Percentiles rank a stretch among this genome's conserved stretches.
These are phyloP conservation scores for Elsinoe necatrix DNA, from an alignment of 2,329 filamentous ascomycete species.

Conservation along the genomic window DNA sequence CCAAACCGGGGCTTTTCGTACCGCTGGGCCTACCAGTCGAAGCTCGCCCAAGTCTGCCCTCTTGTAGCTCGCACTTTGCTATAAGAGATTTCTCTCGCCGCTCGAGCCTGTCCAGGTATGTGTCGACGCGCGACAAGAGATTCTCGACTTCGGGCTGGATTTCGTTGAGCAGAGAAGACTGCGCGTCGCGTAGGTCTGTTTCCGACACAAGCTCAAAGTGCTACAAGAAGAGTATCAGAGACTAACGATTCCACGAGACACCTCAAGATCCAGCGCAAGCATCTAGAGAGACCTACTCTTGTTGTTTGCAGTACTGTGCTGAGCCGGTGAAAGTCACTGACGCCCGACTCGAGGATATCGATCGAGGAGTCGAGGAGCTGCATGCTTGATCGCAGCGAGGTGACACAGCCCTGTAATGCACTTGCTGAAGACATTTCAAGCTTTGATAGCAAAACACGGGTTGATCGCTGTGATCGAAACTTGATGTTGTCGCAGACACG, in stretches of 20 bases:
- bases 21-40: constrained; percentile 1
- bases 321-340: constrained; percentile 55
- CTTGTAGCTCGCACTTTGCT: constrained; percentile 73
- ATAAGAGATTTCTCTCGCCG: constrained; percentile 76
- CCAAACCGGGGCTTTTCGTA: constrained; percentile 14
- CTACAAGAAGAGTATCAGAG: constrained; percentile 35
- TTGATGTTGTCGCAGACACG: background rate
- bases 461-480: no score
- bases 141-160: constrained; percentile 78
- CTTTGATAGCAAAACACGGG: no score
- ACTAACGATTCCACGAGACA: background rate
- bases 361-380: constrained; percentile 55
- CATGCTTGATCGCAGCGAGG: constrained; percentile 52
- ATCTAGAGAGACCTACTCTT: constrained; percentile 38
- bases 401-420: constrained; percentile 52
- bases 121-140: constrained; percentile 72
- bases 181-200: constrained; percentile 69
- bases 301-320: constrained; percentile 56
- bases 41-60: constrained; percentile 52
- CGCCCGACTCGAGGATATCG: constrained; percentile 52
- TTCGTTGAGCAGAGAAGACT: constrained; percentile 75
- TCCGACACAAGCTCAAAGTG: constrained; percentile 92
- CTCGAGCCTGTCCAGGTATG: constrained; percentile 72
- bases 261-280: background rate
- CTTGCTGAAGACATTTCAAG: constrained; percentile 20